phyloP scores from a whole-genome alignment of 2,329 filamentous ascomycete genomes.

The Diaporthe destruens region DNA sequence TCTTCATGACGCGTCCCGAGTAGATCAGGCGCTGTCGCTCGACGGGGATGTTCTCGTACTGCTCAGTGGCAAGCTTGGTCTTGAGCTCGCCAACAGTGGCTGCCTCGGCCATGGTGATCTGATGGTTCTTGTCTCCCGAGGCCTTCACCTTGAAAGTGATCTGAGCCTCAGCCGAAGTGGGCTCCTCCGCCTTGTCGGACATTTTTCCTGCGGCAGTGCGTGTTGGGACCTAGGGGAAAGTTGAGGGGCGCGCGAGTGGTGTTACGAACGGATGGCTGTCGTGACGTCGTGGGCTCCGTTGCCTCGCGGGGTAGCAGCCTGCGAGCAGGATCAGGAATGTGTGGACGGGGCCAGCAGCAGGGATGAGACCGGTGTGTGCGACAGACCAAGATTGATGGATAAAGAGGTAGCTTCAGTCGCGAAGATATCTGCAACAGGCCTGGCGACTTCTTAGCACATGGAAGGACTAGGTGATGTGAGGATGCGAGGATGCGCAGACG shows the following conservation, averaged over 20 bases:
- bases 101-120: slow-evolving; percentile 81
- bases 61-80: slow-evolving; percentile 82
- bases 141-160: slow-evolving; percentile 98
- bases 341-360: not conserved
- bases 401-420: not conserved
- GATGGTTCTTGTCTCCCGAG: slow-evolving; percentile 89
- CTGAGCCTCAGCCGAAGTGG: slow-evolving; percentile 75
- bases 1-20: slow-evolving; percentile 96
- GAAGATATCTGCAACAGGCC: not conserved
- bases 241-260: not conserved
- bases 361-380: not conserved
- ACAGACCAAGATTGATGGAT: no score
- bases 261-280: not conserved
- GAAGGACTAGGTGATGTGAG: not conserved
- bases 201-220: slow-evolving; percentile 56
- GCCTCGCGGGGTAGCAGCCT: slow-evolving; percentile 34
- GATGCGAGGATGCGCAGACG: slow-evolving; percentile 12
- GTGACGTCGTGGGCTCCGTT: slow-evolving; percentile 36
- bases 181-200: slow-evolving; percentile 73
- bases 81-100: slow-evolving; percentile 90
- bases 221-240: slow-evolving; percentile 39
- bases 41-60: slow-evolving; percentile 87
- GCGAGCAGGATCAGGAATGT: not conserved
- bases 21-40: slow-evolving; percentile 97
- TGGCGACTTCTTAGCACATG: not conserved